phyloP scores from a whole-genome alignment of 2,329 filamentous ascomycete species.

The Capronia americana region DNA sequence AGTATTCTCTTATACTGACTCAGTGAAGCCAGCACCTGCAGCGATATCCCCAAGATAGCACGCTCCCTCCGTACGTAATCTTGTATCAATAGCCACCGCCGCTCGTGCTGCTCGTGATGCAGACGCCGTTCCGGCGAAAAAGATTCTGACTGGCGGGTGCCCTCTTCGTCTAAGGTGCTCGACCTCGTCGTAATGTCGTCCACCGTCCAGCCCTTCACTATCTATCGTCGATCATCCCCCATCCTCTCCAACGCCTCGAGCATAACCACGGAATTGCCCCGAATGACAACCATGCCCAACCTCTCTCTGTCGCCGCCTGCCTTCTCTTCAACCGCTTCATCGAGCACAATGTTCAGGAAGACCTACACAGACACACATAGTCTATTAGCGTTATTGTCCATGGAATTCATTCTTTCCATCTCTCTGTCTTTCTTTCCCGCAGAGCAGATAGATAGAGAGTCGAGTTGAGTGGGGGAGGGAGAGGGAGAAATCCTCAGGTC shows the following conservation, averaged over 20 bases:
- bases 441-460: not conserved
- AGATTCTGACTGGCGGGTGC: not conserved
- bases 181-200: not conserved
- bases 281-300: constrained; percentile 95
- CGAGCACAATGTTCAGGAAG: constrained; percentile 96
- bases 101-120: not conserved
- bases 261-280: constrained; percentile 98
- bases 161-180: not conserved
- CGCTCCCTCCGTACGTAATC: not conserved
- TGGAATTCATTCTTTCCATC: not conserved
- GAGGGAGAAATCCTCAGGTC: not conserved
- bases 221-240: constrained; percentile 37
- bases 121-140: not conserved
- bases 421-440: not conserved
- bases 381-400: not conserved
- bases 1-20: not conserved
- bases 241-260: constrained; percentile 64
- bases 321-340: constrained; percentile 96
- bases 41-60: not conserved
- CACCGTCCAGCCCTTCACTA: no score
- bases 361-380: constrained; percentile 64
- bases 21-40: not conserved
- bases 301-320: constrained; percentile 85
- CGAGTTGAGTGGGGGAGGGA: not conserved
- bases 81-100: not conserved